Evolutionary conservation across 1,284 basidiomycete species (phyloP), one percentile per base, ranked within the genome.

Genomic region (Ustilago hordei): DNA sequence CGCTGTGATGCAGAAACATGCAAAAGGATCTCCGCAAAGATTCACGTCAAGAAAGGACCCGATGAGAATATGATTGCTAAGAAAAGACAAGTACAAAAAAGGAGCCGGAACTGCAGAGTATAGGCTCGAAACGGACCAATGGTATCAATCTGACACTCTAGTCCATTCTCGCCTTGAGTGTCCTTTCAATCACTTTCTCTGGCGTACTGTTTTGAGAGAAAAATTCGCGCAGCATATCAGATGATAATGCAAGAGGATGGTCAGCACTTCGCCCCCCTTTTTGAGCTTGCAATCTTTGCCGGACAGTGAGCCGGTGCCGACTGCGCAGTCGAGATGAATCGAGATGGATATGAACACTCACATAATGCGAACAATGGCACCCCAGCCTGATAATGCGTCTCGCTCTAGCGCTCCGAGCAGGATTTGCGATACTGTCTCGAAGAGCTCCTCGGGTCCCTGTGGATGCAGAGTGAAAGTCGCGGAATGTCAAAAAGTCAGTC

Each of bases 391-490:
- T 86, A 92, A 93, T 17, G 97, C 95, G 87, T 99, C 97, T 60
- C 97, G 90, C 87, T 99, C 97, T 43, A 98, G 92, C 9, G 95
- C 94, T 82, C 96, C 98, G 84, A 99, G 88, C 64, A 99, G 88
- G 9, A 95, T 96, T 87, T 99, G 97, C 28, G 94, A 95, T 83
- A 98, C 95, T 12, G 97, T 99, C 89, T 99, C 97, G 84, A 99
- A 99, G 59, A 99, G 88, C 87, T 99, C 97, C 86, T 99, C 97
- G 13, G 95, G 91, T 85, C 92, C 95, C 88, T 89, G 63, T 56
- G 4, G 7, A 48, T 13, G 43, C 32, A 15, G 52, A 56, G 53
- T 53, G 39, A 32, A 12, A n/a, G 2, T 28, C 13, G 43, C 35
- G 47, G 23, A 13, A 48, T 31, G 28, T 13, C 28, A 12, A 56